phyloP scores from a whole-genome alignment of 306 rosid genomes.

The Dryas octopetala region DNA sequence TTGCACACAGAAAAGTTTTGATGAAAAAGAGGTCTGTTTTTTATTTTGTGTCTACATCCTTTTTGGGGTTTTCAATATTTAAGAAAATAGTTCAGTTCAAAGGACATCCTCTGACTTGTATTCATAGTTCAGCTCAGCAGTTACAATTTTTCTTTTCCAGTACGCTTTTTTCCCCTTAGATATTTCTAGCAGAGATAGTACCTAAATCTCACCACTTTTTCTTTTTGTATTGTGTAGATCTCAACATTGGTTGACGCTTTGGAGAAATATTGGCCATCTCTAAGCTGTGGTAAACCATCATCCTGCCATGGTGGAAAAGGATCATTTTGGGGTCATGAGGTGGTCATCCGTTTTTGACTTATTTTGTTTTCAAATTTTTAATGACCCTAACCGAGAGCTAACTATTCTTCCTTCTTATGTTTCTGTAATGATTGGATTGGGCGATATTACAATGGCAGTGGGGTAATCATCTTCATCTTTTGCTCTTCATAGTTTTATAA shows the following conservation, averaged over 20 bases:
- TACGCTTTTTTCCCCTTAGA: background rate
- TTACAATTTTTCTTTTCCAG: background rate
- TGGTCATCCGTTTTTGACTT: slow-evolving; percentile 39
- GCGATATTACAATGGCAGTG: slow-evolving; percentile 58
- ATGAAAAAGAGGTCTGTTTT: slow-evolving; percentile 67
- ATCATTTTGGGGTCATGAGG: slow-evolving; percentile 98
- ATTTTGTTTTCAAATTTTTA: slow-evolving; percentile 15
- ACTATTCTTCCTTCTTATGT: slow-evolving; percentile 35
- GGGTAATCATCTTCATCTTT: slow-evolving; percentile 71
- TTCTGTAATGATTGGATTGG: slow-evolving; percentile 36
- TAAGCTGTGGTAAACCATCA: slow-evolving; percentile 70
- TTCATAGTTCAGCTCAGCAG: background rate
- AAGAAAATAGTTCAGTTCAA: background rate
- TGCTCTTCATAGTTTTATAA: slow-evolving; percentile 16
- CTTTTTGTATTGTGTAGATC: slow-evolving; percentile 54
- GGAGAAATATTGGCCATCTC: slow-evolving; percentile 80
- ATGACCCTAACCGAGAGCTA: slow-evolving; percentile 33
- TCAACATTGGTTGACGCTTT: slow-evolving; percentile 55
- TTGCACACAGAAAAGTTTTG: slow-evolving; percentile 53
- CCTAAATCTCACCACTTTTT: slow-evolving; percentile 13
- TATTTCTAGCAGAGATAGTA: background rate
- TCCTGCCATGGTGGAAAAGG: slow-evolving; percentile 77
- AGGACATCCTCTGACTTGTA: background rate
- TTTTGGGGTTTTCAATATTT: background rate
- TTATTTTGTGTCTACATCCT: background rate